Evolutionary conservation across 2,329 filamentous ascomycete genomes (phyloP).

Genomic region (Zymoseptoria ardabiliae): DNA sequence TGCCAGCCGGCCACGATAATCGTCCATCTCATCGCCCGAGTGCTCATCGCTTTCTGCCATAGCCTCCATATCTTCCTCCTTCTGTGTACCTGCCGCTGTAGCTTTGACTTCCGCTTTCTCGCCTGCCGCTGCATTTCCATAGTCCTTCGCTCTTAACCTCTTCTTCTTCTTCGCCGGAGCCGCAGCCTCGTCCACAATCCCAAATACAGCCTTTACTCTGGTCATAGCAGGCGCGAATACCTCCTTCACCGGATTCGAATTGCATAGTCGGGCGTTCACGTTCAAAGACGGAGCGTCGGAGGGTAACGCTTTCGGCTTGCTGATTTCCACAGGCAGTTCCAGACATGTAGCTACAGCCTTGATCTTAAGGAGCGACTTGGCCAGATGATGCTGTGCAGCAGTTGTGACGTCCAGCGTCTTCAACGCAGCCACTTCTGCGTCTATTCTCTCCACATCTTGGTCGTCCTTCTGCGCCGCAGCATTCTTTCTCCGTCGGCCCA

Average conservation of each 20-base stretch:
- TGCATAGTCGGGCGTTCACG: slow-evolving; percentile 53
- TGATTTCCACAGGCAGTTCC: slow-evolving; percentile 37
- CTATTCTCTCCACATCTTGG: slow-evolving; percentile 49
- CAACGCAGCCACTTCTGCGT: slow-evolving; percentile 53
- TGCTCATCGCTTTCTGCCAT: slow-evolving; percentile 8
- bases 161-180: slow-evolving; percentile 21
- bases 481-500: slow-evolving; percentile 54
- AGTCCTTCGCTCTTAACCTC: slow-evolving; percentile 24
- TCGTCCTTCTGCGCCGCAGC: slow-evolving; percentile 41
- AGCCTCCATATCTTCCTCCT: not conserved
- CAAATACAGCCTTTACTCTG: slow-evolving; percentile 36
- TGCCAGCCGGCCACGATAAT: slow-evolving; percentile 35
- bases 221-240: slow-evolving; percentile 42
- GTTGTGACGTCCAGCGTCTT: slow-evolving; percentile 48
- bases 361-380: slow-evolving; percentile 50
- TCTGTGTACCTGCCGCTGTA: slow-evolving; percentile 13
- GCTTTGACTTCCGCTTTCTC: not conserved
- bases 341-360: slow-evolving; percentile 49
- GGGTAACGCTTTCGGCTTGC: slow-evolving; percentile 33
- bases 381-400: slow-evolving; percentile 47
- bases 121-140: slow-evolving; percentile 5
- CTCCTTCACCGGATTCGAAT: slow-evolving; percentile 51
- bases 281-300: slow-evolving; percentile 46
- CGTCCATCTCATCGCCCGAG: slow-evolving; percentile 30
- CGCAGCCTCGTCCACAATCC: slow-evolving; percentile 18